A percentile compares a stretch with the other conserved stretches of the same genome.
Conservation (phyloP, 2,329 filamentous ascomycete species). For the Beauveria brongniartii region DNA sequence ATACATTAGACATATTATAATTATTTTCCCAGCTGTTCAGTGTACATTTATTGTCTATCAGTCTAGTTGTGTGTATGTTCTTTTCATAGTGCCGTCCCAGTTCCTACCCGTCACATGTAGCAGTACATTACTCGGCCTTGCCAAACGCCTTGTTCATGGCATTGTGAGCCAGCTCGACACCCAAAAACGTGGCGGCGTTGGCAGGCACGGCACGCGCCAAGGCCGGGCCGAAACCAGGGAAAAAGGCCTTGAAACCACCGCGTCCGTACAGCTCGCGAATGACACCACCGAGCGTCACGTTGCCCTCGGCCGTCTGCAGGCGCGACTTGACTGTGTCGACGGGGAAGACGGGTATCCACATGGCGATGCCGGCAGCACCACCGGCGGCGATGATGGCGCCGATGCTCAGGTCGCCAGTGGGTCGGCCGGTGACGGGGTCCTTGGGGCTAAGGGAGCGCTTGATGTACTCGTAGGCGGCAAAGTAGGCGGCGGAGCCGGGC, state of each 20-base stretch:
- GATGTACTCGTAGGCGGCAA: constrained; percentile 93
- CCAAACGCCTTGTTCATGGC: constrained; percentile 71
- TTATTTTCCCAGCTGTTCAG: too few relatives aligned
- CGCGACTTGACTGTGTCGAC: constrained; percentile 94
- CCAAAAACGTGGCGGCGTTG: constrained; percentile 90
- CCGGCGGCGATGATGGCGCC: constrained; percentile 78
- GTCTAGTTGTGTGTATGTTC: too few relatives aligned
- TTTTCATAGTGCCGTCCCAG: too few relatives aligned
- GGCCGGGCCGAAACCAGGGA: constrained; percentile 91
- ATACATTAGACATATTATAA: background rate
- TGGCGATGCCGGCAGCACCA: constrained; percentile 85
- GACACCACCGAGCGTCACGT: constrained; percentile 70
- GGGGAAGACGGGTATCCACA: constrained; percentile 99
- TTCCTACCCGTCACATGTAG: too few relatives aligned
- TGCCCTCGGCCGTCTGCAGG: constrained; percentile 83
- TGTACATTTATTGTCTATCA: background rate
- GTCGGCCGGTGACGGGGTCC: constrained; percentile 63
- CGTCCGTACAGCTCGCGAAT: constrained; percentile 73
- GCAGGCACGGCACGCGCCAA: constrained; percentile 89
- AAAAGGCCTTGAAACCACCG: constrained; percentile 86
- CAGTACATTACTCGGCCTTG: constrained; percentile 7
- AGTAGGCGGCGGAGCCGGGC: constrained; percentile 89
- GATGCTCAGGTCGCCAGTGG: constrained; percentile 70
- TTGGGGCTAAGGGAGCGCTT: constrained; percentile 81
- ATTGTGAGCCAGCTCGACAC: constrained; percentile 76